Evolutionary conservation across 345 rosid genomes (phyloP), one percentile per base, ranked within the genome.

Genomic region (Heritiera littoralis): DNA sequence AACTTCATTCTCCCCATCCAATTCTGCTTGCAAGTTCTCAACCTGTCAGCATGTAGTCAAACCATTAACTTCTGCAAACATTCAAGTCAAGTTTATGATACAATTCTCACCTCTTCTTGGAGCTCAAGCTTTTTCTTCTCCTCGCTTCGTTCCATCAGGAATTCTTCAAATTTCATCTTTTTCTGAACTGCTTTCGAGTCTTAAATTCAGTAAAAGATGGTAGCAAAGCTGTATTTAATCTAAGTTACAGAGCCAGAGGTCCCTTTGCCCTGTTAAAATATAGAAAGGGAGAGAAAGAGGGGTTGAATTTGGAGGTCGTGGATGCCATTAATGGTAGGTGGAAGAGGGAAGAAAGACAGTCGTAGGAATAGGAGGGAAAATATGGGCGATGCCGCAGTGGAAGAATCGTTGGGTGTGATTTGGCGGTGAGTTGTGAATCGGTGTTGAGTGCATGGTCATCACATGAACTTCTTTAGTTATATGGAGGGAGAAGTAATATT

Each of bases 101-200:
- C 32, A 76, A 38, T 20, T 63, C 84, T 80, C 77, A 84, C 90
- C 91, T 89, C 92, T 56, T 88, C 84, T 59, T 88, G 86, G 14
- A 91, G 92, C n/a, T 80, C 81, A 60, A 75, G 77, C 79, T 85
- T 87, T 78, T 79, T 83, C 79, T 74, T 85, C 41, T 90, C 79
- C 41, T 78, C 89, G 38, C 63, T 79, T 79, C 78, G 78, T 70
- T 88, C 89, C 93, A 84, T 89, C 65, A 90, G 86, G 54, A 87
- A 80, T 82, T 93, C 90, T 85, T 92, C 98, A 82, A 92, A 93
- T 84, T 88, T 93, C 96, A 89, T 93, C 45, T 43, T 86, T 75
- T 40, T 68, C 13, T 9, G 18, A 58, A 51, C 7, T 56, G 11
- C 30, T 41, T 35, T 41, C 61, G 41, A 48, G 9, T 51, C 66